Evolutionary conservation across 495 filamentous ascomycete genomes (phyloP).

Genomic region (Polyplosphaeria fusca): DNA sequence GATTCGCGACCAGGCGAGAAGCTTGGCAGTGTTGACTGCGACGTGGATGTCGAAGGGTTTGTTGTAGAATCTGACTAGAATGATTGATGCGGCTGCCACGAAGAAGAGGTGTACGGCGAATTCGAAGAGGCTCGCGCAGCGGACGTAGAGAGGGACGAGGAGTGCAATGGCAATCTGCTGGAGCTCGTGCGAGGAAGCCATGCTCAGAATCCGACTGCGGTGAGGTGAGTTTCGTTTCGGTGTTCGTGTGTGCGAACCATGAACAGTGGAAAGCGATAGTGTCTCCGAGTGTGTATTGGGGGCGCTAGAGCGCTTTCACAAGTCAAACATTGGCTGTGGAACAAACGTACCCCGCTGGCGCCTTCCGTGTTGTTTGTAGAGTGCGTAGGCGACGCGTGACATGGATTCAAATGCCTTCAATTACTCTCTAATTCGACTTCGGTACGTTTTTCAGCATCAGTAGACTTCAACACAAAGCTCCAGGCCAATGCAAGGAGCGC

Average conservation of each 20-base stretch:
- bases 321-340: too few relatives aligned
- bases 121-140: not conserved
- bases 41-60: not conserved
- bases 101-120: not conserved
- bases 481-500: conserved; percentile 56
- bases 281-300: too few relatives aligned
- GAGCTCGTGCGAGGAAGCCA: not conserved
- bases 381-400: too few relatives aligned
- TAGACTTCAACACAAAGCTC: conserved; percentile 63
- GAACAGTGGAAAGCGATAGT: too few relatives aligned
- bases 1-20: not conserved
- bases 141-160: conserved; percentile 10
- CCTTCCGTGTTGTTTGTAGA: too few relatives aligned
- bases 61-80: not conserved
- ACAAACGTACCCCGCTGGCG: too few relatives aligned
- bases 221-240: too few relatives aligned
- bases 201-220: too few relatives aligned
- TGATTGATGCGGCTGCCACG: not conserved
- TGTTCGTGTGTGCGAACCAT: too few relatives aligned
- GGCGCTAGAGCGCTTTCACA: too few relatives aligned
- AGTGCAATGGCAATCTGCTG: not conserved
- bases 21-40: not conserved
- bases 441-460: too few relatives aligned
- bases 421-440: not conserved
- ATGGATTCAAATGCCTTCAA: too few relatives aligned